Evolutionary conservation across 2,329 filamentous ascomycete genomes (phyloP), one percentile per base, ranked within the genome.

Genomic region (Clarireedia monteithiana): DNA sequence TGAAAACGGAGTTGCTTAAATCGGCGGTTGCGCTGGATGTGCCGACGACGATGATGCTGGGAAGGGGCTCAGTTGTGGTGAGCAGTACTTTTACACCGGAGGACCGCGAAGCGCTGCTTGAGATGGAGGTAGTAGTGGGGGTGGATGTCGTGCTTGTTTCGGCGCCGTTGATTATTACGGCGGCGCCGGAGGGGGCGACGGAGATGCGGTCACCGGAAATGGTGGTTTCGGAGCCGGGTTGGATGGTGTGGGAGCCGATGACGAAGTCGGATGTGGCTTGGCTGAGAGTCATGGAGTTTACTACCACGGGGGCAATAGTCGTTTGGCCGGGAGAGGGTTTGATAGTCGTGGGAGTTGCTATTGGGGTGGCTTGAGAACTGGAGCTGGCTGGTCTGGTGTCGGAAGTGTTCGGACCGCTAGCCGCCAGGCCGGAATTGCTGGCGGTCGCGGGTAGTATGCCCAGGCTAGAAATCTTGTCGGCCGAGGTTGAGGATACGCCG

Each of bases 171-270:
- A 66, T 58, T 3, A 63, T 58, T 4, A 67, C 56, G 3, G 58
- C 61, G 10, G 53, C 51, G 30, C 60, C 61, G 5, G 56, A 56
- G 6, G 64, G 48, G 1, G 58, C 58, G 2, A 65, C 9, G 20
- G 63, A 64, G 23, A 66, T 61, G 12, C 58, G 52, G 49, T 66
- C 55, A 0, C 63, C 63, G 20, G 58, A 56, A 2, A 63, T 50
- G 1, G 64, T 66, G 39, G 64, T 55, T n/a, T 56, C 59, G n/a
- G 59, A 62, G 7, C 62, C 65, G 5, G 62, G 64, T 2, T 45
- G 39, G 6, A 66, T 57, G 4, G 64, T 66, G 51, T 63, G 63
- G 7, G 62, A 57, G 5, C 64, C 65, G 42, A 66, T 48, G 1
- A 65, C n/a, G 24, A 64, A 42, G 36, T 56, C 56, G 2, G 62